phyloP scores from a whole-genome alignment of 202 grass and related monocot species.

The Zoysia matrella region DNA sequence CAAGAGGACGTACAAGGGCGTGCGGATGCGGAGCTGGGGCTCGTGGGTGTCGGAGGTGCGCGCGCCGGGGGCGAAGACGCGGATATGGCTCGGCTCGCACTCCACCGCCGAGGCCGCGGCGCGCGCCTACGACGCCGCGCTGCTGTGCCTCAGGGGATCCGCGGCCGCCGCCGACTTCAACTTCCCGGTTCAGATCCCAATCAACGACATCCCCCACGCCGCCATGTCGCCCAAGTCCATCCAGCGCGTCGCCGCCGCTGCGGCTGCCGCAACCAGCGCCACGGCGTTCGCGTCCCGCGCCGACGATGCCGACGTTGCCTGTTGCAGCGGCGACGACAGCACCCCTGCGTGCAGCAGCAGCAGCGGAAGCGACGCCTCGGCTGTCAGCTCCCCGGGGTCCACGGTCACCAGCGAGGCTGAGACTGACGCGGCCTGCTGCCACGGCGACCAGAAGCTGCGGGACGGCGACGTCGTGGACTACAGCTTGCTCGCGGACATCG shows the following conservation, averaged over 20 bases:
- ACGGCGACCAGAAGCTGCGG: background rate
- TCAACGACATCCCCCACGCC: conserved; percentile 46
- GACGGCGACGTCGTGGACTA: conserved; percentile 27
- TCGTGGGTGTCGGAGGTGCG: conserved; percentile 92
- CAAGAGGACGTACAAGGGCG: conserved; percentile 80
- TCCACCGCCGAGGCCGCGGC: conserved; percentile 64
- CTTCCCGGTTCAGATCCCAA: conserved; percentile 65
- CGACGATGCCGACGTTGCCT: too few species aligned
- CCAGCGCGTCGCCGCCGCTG: conserved; percentile 83
- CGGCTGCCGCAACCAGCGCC: conserved; percentile 20
- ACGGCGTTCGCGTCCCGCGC: too few species aligned
- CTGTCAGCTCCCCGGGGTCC: conserved; percentile 42
- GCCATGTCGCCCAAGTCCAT: conserved; percentile 94
- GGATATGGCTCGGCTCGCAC: conserved; percentile 62
- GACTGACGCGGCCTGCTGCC: background rate
- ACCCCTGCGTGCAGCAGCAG: too few species aligned
- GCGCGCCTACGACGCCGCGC: conserved; percentile 62
- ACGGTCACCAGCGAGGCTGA: conserved; percentile 6
- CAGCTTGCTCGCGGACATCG: conserved; percentile 58
- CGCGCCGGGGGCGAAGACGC: too few species aligned
- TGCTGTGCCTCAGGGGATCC: conserved; percentile 85
- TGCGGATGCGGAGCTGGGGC: conserved; percentile 97
- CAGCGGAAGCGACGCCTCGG: background rate
- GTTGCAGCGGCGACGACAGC: too few species aligned
- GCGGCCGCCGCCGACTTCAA: conserved; percentile 62